Conservation (phyloP, 441 rosid genomes). For the Bruguiera hainesii region DNA sequence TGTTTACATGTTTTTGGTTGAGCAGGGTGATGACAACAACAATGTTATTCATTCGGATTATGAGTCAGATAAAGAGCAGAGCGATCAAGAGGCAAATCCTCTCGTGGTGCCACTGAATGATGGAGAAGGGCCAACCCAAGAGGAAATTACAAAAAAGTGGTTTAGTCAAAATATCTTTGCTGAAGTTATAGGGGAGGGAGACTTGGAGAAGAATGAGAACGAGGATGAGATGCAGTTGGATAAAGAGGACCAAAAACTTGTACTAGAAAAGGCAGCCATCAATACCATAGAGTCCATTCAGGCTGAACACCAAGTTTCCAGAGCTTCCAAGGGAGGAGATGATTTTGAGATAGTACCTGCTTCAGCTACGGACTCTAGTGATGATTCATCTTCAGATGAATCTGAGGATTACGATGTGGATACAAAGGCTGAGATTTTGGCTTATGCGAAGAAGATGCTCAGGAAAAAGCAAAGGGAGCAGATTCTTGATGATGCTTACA, state of each 20-base stretch:
- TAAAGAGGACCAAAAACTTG: slow-evolving; percentile 23
- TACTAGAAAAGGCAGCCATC: slow-evolving; percentile 26
- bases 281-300: slow-evolving; percentile 20
- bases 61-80: slow-evolving; percentile 66
- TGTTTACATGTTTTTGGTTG: slow-evolving; percentile 11
- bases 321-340: slow-evolving; percentile 34
- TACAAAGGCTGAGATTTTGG: slow-evolving; percentile 83
- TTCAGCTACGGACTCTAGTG: slow-evolving; percentile 64
- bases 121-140: slow-evolving; percentile 54
- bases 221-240: slow-evolving; percentile 52
- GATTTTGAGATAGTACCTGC: slow-evolving; percentile 89
- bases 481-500: slow-evolving; percentile 80
- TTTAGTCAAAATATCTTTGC: slow-evolving; percentile 82
- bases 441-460: slow-evolving; percentile 89
- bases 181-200: slow-evolving; percentile 79
- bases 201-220: slow-evolving; percentile 47
- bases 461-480: slow-evolving; percentile 81
- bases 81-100: slow-evolving; percentile 71
- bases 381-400: slow-evolving; percentile 73
- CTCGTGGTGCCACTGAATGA: slow-evolving; percentile 70
- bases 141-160: slow-evolving; percentile 81
- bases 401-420: slow-evolving; percentile 58
- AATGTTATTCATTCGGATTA: slow-evolving; percentile 44
- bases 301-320: slow-evolving; percentile 13
- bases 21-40: slow-evolving; percentile 54